Evolutionary conservation across 2,329 filamentous ascomycete genomes (phyloP).

Genomic region (Penicillium sp.): DNA sequence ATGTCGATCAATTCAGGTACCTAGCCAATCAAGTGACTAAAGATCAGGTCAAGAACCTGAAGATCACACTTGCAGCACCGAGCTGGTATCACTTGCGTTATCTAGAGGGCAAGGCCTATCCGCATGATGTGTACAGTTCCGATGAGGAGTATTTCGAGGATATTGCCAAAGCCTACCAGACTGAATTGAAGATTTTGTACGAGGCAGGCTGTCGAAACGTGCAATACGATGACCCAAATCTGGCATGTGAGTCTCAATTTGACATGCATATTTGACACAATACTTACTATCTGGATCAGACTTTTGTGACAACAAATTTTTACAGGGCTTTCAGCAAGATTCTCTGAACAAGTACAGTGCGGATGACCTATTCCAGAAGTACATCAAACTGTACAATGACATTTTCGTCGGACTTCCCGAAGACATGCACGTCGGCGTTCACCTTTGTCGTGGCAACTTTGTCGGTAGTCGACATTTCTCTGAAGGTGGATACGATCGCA

Average conservation of each 20-base stretch:
- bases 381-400: conserved; percentile 72
- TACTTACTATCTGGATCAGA: no score
- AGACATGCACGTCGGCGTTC: conserved; percentile 71
- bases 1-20: conserved; percentile 54
- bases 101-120: conserved; percentile 52
- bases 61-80: conserved; percentile 62
- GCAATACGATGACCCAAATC: conserved; percentile 62
- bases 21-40: conserved; percentile 55
- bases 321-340: conserved; percentile 63
- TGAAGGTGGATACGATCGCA: conserved; percentile 61
- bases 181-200: conserved; percentile 57
- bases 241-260: conserved; percentile 51
- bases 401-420: conserved; percentile 56
- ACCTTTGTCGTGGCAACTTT: conserved; percentile 64
- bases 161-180: conserved; percentile 60
- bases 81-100: conserved; percentile 65
- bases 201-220: conserved; percentile 59
- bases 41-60: conserved; percentile 58
- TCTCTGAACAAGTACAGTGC: conserved; percentile 61
- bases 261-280: neutral
- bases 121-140: conserved; percentile 51
- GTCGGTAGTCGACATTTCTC: conserved; percentile 61
- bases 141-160: conserved; percentile 60
- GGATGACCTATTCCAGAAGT: conserved; percentile 66
- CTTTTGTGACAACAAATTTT: conserved; percentile 68